phyloP scores from a whole-genome alignment of 352 stramenopile genomes.

The Phytophthora vignae region DNA sequence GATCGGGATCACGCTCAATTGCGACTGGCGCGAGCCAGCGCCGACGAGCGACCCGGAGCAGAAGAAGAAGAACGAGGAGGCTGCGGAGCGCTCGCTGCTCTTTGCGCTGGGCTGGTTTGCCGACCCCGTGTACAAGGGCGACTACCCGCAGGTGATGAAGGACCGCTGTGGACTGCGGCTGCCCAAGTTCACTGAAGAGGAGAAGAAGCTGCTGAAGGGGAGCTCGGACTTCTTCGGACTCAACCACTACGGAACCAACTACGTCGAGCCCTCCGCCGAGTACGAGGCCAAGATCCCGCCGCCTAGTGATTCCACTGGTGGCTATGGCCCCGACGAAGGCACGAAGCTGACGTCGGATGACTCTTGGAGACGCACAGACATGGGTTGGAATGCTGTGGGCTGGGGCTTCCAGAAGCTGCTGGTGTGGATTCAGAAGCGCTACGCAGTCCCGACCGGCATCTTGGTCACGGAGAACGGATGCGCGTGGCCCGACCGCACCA shows the following conservation, averaged over 20 bases:
- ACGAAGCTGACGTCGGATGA: conserved; percentile 54
- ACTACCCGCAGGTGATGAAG: conserved; percentile 95
- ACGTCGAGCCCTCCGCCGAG: conserved; percentile 49
- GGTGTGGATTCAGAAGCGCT: conserved; percentile 90
- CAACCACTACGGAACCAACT: conserved; percentile 93
- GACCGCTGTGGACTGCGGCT: conserved; percentile 83
- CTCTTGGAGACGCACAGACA: conserved; percentile 77
- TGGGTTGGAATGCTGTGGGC: conserved; percentile 81
- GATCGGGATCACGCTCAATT: conserved; percentile 94
- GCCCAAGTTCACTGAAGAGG: conserved; percentile 88
- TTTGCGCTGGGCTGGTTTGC: conserved; percentile 93
- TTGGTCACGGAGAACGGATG: conserved; percentile 95
- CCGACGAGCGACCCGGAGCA: conserved; percentile 52
- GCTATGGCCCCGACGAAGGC: conserved; percentile 49
- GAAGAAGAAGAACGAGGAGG: conserved; percentile 66
- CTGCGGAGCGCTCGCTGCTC: conserved; percentile 82
- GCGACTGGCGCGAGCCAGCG: conserved; percentile 89
- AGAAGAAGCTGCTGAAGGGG: conserved; percentile 81
- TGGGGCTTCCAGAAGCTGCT: conserved; percentile 91
- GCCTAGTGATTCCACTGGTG: conserved; percentile 40
- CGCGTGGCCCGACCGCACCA: conserved; percentile 66
- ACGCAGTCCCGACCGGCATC: conserved; percentile 75
- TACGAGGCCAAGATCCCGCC: conserved; percentile 50
- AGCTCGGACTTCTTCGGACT: conserved; percentile 95
- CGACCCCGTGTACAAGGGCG: conserved; percentile 92